Percentiles rank a stretch among this genome's conserved stretches.
Conservation (phyloP, 768 basidiomycete genomes). For the Hypholoma fasciculare region DNA sequence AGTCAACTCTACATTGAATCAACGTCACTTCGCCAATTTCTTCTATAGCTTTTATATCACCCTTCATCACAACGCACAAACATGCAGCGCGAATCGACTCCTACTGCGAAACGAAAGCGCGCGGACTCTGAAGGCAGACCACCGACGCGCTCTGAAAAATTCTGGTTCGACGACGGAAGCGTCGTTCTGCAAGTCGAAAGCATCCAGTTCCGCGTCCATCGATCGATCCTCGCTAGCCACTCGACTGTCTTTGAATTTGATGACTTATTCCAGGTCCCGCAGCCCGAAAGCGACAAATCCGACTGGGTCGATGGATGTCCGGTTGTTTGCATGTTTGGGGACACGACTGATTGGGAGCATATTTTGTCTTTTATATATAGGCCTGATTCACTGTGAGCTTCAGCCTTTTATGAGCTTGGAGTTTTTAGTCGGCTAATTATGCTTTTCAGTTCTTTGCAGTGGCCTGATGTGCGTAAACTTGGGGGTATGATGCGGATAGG, state of each 20-base stretch:
- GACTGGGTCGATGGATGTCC: slow-evolving; percentile 1
- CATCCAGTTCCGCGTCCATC: slow-evolving; percentile 11
- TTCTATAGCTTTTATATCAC: too few relatives aligned
- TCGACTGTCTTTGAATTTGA: slow-evolving; percentile 1
- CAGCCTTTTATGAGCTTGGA: neutral
- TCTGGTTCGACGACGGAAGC: slow-evolving; percentile 16
- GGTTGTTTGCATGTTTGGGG: neutral
- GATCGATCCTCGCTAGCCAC: slow-evolving; percentile 5
- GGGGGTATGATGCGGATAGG: too few relatives aligned
- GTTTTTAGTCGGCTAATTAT: too few relatives aligned
- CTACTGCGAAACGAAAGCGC: too few relatives aligned
- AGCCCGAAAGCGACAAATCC: neutral
- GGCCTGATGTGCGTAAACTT: too few relatives aligned
- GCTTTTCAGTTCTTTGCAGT: too few relatives aligned
- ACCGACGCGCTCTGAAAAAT: neutral
- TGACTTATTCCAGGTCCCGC: slow-evolving; percentile 5
- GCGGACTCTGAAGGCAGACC: neutral
- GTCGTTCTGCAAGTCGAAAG: slow-evolving; percentile 11
- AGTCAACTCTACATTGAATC: too few relatives aligned
- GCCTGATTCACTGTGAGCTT: neutral
- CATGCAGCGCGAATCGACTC: too few relatives aligned
- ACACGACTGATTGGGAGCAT: neutral
- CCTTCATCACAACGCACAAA: too few relatives aligned
- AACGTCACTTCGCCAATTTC: too few relatives aligned
- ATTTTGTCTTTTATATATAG: neutral